Evolutionary conservation across 148 eudicot species (phyloP).

Genomic region (Diospyros lotus): DNA sequence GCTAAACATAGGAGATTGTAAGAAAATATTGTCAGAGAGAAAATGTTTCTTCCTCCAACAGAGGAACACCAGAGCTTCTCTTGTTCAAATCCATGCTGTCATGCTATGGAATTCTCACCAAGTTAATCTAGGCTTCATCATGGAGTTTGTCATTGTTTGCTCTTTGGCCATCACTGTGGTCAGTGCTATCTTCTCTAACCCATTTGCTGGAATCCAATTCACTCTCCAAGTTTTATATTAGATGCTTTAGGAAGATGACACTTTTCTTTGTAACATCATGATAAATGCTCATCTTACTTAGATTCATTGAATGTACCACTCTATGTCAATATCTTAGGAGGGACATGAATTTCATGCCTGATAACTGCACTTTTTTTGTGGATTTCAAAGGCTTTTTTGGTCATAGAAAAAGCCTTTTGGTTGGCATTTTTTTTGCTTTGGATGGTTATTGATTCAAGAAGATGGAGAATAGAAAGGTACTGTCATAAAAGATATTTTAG

Average conservation of each 20-base stretch:
- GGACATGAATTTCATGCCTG: constrained; percentile 39
- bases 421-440: no score
- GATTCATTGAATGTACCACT: constrained; percentile 32
- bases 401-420: no score
- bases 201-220: constrained; percentile 21
- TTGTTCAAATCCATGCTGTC: constrained; percentile 71
- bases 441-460: no score
- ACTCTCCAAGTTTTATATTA: constrained; percentile 65
- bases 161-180: not conserved
- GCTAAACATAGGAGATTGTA: no score
- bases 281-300: constrained; percentile 47
- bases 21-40: constrained; percentile 21
- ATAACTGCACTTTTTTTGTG: constrained; percentile 54
- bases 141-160: no score
- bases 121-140: constrained; percentile 41
- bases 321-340: constrained; percentile 46
- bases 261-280: constrained; percentile 60
- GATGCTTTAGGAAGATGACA: constrained; percentile 33
- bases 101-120: constrained; percentile 46
- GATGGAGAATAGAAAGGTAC: no score
- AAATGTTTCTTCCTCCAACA: constrained; percentile 52
- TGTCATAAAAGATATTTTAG: no score
- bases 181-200: not conserved
- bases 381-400: constrained; percentile 37
- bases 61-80: constrained; percentile 27